These are phyloP conservation scores for Phaseolus lunatus DNA, from an alignment of 306 rosid species.

Conservation along the genomic window DNA sequence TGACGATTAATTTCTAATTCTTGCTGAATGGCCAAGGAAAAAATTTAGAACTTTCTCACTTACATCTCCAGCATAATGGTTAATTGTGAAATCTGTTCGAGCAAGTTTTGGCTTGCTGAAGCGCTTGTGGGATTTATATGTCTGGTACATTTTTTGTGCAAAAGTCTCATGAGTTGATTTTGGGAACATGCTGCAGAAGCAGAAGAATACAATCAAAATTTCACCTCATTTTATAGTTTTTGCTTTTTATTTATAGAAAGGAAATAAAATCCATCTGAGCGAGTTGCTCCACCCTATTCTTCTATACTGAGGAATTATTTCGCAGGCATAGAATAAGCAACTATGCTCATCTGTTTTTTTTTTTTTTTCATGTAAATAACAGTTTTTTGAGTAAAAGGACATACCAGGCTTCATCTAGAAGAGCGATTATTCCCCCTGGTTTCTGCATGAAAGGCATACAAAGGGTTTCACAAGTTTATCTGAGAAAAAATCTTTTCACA, in stretches of 20 bases:
- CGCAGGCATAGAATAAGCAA: background rate
- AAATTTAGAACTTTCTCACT: slow-evolving; percentile 36
- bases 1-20: slow-evolving; percentile 32
- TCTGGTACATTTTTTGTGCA: slow-evolving; percentile 93
- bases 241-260: slow-evolving; percentile 6
- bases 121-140: slow-evolving; percentile 81
- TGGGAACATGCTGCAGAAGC: slow-evolving; percentile 81
- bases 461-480: slow-evolving; percentile 33
- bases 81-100: slow-evolving; percentile 80
- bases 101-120: slow-evolving; percentile 91
- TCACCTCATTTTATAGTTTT: background rate
- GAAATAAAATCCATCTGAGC: slow-evolving; percentile 16
- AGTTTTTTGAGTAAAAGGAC: slow-evolving; percentile 41
- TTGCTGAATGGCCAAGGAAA: slow-evolving; percentile 3
- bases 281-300: slow-evolving; percentile 4
- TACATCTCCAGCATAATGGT: slow-evolving; percentile 94
- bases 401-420: slow-evolving; percentile 96
- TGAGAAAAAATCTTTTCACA: slow-evolving; percentile 23
- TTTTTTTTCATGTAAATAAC: slow-evolving; percentile 15
- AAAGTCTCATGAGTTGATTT: slow-evolving; percentile 91
- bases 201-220: slow-evolving; percentile 19
- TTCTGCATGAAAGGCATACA: slow-evolving; percentile 61
- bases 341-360: background rate
- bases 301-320: slow-evolving; percentile 16
- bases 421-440: slow-evolving; percentile 93